Conservation (phyloP, 306 rosid genomes). For the Prunus salicina region DNA sequence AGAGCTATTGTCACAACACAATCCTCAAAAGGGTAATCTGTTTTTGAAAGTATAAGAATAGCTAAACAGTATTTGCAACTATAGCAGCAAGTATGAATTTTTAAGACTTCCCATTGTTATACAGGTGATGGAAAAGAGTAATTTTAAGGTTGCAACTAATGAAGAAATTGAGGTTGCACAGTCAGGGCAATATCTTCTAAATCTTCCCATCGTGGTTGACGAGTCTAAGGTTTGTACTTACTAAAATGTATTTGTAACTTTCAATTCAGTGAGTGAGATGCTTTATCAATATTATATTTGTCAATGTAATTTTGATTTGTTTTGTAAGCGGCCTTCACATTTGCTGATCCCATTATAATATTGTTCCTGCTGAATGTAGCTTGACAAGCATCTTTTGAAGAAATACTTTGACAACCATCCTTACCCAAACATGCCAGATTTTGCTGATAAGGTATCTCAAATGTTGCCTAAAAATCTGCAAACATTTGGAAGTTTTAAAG, state of each 20-base stretch:
- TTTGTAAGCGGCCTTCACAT: constrained; percentile 17
- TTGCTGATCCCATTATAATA: constrained; percentile 15
- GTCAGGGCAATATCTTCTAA: constrained; percentile 89
- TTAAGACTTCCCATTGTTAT: neutral
- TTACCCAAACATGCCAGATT: constrained; percentile 64
- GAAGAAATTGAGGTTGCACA: constrained; percentile 84
- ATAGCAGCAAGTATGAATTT: no score
- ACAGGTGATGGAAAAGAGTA: constrained; percentile 94
- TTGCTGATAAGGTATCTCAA: constrained; percentile 79
- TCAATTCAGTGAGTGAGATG: neutral
- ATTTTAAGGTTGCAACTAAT: constrained; percentile 72
- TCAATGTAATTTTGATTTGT: constrained; percentile 13
- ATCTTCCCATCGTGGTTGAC: constrained; percentile 92
- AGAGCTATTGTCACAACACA: neutral
- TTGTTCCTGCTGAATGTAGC: constrained; percentile 51
- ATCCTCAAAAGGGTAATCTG: no score
- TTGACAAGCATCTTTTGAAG: constrained; percentile 77
- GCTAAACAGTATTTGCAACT: no score
- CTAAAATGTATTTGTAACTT: neutral
- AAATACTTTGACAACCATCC: constrained; percentile 68
- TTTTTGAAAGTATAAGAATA: no score
- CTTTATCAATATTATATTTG: neutral
- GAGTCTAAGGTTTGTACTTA: constrained; percentile 71
- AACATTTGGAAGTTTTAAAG: neutral
- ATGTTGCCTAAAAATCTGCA: constrained; percentile 2